Evolutionary conservation across 805 yeast species (phyloP).

Genomic region (Barnettozyma populi): DNA sequence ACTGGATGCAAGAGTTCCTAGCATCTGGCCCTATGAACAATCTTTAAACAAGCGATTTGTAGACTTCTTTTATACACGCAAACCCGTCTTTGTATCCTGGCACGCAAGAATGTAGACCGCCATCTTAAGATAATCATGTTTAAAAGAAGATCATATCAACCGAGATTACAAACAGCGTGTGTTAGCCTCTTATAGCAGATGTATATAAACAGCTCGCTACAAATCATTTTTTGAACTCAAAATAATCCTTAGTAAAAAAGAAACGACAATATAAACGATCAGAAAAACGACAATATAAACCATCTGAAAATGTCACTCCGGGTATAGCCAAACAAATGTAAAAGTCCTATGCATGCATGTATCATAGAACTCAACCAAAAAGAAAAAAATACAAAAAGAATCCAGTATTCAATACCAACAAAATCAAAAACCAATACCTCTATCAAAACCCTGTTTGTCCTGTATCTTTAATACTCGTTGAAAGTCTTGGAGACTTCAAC

Average conservation of each 20-base stretch:
- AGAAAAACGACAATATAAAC: no score
- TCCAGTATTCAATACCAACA: neutral
- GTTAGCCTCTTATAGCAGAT: no score
- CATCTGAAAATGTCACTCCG: neutral
- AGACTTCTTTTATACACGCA: no score
- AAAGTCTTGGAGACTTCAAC: constrained; percentile 24
- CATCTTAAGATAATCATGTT: no score
- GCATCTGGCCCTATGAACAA: no score
- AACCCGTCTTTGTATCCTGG: no score
- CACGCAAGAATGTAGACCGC: no score
- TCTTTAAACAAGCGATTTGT: no score
- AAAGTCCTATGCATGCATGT: neutral
- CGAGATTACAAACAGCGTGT: no score
- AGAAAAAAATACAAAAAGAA: neutral
- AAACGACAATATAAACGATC: neutral
- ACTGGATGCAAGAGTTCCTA: no score
- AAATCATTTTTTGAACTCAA: no score
- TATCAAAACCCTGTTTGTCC: neutral
- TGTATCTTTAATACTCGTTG: constrained; percentile 13
- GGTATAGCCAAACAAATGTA: neutral
- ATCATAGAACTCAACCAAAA: neutral
- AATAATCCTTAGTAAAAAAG: neutral
- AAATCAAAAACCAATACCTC: neutral
- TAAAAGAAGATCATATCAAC: no score
- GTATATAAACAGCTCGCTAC: neutral